Conservation (phyloP, 805 yeast genomes). For the Kuraishia cidri region DNA sequence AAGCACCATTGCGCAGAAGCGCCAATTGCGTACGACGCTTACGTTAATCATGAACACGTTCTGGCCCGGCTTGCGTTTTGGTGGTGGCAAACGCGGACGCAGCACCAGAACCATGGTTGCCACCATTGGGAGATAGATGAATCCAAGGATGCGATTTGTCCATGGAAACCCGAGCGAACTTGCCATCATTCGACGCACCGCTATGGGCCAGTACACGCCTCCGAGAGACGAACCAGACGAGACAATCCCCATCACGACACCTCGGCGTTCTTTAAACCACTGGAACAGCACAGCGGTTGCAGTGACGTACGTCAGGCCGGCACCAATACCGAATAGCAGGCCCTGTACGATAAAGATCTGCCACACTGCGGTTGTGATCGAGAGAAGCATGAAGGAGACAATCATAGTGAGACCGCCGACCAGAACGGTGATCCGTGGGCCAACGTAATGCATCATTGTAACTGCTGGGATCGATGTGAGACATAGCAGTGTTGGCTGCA, state of each 20-base stretch:
- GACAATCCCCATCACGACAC: slow-evolving; percentile 38
- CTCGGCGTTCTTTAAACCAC: slow-evolving; percentile 36
- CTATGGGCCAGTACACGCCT: slow-evolving; percentile 38
- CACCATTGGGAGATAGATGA: slow-evolving; percentile 10
- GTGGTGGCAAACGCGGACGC: slow-evolving; percentile 20
- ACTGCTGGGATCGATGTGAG: slow-evolving; percentile 41
- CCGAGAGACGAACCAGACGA: slow-evolving; percentile 44
- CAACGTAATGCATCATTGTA: slow-evolving; percentile 29
- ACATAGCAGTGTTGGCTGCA: slow-evolving; percentile 37
- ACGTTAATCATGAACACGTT: slow-evolving; percentile 4
- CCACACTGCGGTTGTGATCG: slow-evolving; percentile 36
- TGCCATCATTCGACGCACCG: slow-evolving; percentile 26
- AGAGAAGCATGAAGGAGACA: slow-evolving; percentile 35
- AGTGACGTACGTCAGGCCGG: slow-evolving; percentile 32
- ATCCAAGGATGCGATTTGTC: slow-evolving; percentile 31
- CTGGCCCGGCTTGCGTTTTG: slow-evolving; percentile 3
- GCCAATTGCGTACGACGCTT: slow-evolving; percentile 7
- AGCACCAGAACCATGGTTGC: slow-evolving; percentile 18
- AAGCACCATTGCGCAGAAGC: slow-evolving; percentile 3
- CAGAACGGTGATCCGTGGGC: slow-evolving; percentile 24
- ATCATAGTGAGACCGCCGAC: slow-evolving; percentile 35
- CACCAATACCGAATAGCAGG: slow-evolving; percentile 37
- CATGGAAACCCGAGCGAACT: slow-evolving; percentile 25
- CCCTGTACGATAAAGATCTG: slow-evolving; percentile 47
- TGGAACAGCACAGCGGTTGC: slow-evolving; percentile 34